A percentile compares a stretch with the other conserved stretches of the same genome.
phyloP scores from a whole-genome alignment of 2,329 filamentous ascomycete genomes.

The Gyromitra esculenta region DNA sequence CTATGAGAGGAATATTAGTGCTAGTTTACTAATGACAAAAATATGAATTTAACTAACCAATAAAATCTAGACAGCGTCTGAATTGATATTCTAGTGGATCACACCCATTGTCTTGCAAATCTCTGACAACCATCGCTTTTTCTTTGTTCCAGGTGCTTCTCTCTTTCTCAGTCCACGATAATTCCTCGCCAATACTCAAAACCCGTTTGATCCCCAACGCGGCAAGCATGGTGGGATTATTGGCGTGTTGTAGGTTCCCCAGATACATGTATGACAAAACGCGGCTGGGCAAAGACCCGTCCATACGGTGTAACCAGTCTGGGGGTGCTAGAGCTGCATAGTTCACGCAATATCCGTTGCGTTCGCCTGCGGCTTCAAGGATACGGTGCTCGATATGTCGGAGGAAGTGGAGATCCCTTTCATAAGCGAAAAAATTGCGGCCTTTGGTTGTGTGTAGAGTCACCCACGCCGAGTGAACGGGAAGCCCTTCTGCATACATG shows the following conservation, averaged over 20 bases:
- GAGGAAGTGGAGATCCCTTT: slow-evolving; percentile 76
- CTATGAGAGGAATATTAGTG: slow-evolving; percentile 64
- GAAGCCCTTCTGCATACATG: slow-evolving; percentile 85
- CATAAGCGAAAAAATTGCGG: slow-evolving; percentile 96
- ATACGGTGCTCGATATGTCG: slow-evolving; percentile 56
- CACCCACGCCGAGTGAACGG: slow-evolving; percentile 87
- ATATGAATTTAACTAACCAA: slow-evolving; percentile 71
- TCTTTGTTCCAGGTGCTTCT: slow-evolving; percentile 77
- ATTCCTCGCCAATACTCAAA: slow-evolving; percentile 88
- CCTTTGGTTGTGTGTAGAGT: slow-evolving; percentile 79
- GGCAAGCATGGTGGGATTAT: slow-evolving; percentile 84
- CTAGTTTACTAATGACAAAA: slow-evolving; percentile 46
- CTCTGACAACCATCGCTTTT: slow-evolving; percentile 81
- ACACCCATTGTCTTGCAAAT: slow-evolving; percentile 95
- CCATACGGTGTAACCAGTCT: slow-evolving; percentile 81
- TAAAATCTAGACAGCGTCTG: slow-evolving; percentile 85
- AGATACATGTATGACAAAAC: slow-evolving; percentile 95
- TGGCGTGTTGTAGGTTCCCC: slow-evolving; percentile 90
- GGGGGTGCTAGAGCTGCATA: slow-evolving; percentile 63
- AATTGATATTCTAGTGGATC: slow-evolving; percentile 90
- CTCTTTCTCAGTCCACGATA: slow-evolving; percentile 79
- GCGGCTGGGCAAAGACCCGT: slow-evolving; percentile 89
- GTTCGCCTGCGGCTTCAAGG: slow-evolving; percentile 53
- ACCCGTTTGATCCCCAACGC: slow-evolving; percentile 86
- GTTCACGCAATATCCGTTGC: slow-evolving; percentile 48